Evolutionary conservation across 257 asterid species (phyloP).

Genomic region (Solanum bulbocastanum): DNA sequence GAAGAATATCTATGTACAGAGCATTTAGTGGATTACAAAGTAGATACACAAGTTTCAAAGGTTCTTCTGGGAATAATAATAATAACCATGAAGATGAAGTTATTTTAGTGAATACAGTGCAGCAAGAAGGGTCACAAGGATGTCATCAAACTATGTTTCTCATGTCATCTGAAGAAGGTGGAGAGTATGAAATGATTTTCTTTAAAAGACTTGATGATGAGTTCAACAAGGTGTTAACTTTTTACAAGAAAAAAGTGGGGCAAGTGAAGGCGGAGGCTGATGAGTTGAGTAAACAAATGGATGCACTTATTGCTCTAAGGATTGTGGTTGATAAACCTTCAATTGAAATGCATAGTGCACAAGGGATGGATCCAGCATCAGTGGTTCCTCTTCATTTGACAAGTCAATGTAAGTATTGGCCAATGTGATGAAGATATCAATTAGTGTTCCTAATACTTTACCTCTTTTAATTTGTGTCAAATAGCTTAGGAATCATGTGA

Average conservation of each 20-base stretch:
- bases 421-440: not conserved
- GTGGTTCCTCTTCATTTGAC: slow-evolving; percentile 20
- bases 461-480: not conserved
- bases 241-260: slow-evolving; percentile 40
- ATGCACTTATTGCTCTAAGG: slow-evolving; percentile 74
- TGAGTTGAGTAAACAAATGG: slow-evolving; percentile 67
- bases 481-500: not conserved
- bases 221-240: slow-evolving; percentile 55
- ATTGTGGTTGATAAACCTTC: slow-evolving; percentile 42
- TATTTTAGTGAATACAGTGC: slow-evolving; percentile 42
- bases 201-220: slow-evolving; percentile 53
- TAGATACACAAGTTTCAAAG: not conserved
- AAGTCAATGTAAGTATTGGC: slow-evolving; percentile 27
- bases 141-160: slow-evolving; percentile 57
- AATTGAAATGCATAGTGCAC: slow-evolving; percentile 1
- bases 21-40: slow-evolving; percentile 67
- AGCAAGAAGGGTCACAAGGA: slow-evolving; percentile 19
- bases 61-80: not conserved
- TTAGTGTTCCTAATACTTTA: not conserved
- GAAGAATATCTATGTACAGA: slow-evolving; percentile 61
- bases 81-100: slow-evolving; percentile 47
- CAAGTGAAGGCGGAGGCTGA: slow-evolving; percentile 45
- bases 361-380: slow-evolving; percentile 16
- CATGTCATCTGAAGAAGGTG: slow-evolving; percentile 54
- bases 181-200: slow-evolving; percentile 48